Evolutionary conservation across 2,329 filamentous ascomycete species (phyloP), one percentile per base, ranked within the genome.

Genomic region (Aspergillus sp.): DNA sequence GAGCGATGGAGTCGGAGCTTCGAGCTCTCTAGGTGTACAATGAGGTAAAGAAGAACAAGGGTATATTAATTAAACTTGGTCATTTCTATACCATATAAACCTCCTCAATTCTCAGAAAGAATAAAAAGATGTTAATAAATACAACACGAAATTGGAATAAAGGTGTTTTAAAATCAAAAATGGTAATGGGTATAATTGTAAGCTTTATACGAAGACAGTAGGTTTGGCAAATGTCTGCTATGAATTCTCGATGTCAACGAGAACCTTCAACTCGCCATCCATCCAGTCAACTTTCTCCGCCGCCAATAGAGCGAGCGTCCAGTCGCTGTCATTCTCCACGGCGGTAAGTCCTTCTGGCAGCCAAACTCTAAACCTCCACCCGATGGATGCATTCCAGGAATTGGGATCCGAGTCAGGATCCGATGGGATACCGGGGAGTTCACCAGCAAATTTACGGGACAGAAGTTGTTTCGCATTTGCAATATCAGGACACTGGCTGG

Each of bases 271-370:
- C 41, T 78, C 71, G 4, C 72, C 72, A 58, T 79, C 77, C 76
- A 80, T 78, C 78, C 78, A 80, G 30, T 79, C 77, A 2, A 78
- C 72, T 11, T 73, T 74, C 17, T 73, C 71, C 11, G 73, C 74
- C 4, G 75, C 73, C 33, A 78, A 63, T n/a, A 79, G 66, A 4
- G 77, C 74, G 57, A 79, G 71, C 19, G 73, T 72, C 78, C 77
- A 80, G 47, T 79, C 76, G 39, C 72, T 72, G 51, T 79, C 75
- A 45, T 66, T 74, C 12, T 69, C 67, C 7, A 79, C 66, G 6
- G 64, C 54, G 13, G 70, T 61, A n/a, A 80, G 59, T 5, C 78
- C 78, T 51, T 78, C 71, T 1, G 77, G 73, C 1, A 79, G 66
- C 72, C 72, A 77, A 2, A 73, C 76, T 53, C 73, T 75, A 54